These are phyloP conservation scores for Apiospora arundinis DNA, from an alignment of 2,329 filamentous ascomycete species.

Conservation along the genomic window DNA sequence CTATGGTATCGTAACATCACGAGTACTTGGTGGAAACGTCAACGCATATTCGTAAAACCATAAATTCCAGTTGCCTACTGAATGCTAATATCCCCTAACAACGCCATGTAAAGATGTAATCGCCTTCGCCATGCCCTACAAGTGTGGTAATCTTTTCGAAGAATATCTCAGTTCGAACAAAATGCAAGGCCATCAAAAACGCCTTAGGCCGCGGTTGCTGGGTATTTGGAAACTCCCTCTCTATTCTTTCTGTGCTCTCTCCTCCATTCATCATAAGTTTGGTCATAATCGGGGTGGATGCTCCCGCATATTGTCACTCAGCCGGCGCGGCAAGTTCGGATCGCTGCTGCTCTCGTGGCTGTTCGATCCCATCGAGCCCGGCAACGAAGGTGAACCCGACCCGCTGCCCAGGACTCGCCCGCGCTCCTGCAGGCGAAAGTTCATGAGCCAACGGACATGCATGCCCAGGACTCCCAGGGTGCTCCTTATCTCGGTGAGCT, in stretches of 20 bases:
- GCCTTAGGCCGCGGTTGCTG: neutral
- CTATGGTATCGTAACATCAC: neutral
- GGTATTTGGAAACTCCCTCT: neutral
- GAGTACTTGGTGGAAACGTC: neutral
- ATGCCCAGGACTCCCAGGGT: conserved; percentile 64
- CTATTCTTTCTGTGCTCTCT: neutral
- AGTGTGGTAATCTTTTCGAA: neutral
- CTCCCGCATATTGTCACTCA: conserved; percentile 40
- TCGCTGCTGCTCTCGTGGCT: conserved; percentile 35
- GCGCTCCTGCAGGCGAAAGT: conserved; percentile 57
- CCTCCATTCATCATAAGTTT: neutral
- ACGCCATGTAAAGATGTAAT: neutral
- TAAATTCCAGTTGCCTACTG: neutral
- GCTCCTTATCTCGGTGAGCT: conserved; percentile 65
- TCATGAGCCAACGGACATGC: conserved; percentile 66
- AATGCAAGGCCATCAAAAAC: neutral
- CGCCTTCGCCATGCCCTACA: neutral
- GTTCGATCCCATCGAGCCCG: conserved; percentile 30
- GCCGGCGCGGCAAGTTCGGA: conserved; percentile 33
- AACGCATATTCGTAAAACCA: neutral
- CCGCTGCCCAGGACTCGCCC: conserved; percentile 31
- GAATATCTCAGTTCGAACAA: neutral
- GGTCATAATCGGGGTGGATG: conserved; percentile 39
- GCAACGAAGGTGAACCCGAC: conserved; percentile 31
- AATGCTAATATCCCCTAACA: neutral